phyloP scores from a whole-genome alignment of 2,329 filamentous ascomycete genomes.

The Tricladium varicosporioides region DNA sequence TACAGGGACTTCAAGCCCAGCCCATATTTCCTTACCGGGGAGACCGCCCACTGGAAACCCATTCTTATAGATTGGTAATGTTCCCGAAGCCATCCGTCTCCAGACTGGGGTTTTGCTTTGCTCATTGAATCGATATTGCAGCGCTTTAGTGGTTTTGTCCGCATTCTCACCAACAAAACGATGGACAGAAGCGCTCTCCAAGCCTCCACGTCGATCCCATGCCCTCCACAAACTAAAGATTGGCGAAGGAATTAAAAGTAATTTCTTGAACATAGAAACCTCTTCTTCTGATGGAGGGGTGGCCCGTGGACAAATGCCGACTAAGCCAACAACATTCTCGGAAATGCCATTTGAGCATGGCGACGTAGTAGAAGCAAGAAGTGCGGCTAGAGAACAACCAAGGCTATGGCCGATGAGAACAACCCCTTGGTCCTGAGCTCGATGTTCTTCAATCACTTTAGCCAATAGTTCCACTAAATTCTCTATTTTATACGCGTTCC shows the following conservation, averaged over 20 bases:
- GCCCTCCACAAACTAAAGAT: slow-evolving; percentile 74
- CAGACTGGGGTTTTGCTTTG: slow-evolving; percentile 83
- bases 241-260: slow-evolving; percentile 67
- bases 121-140: slow-evolving; percentile 74
- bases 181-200: slow-evolving; percentile 72
- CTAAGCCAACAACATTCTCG: slow-evolving; percentile 67
- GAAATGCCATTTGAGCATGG: slow-evolving; percentile 52
- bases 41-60: slow-evolving; percentile 60
- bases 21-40: slow-evolving; percentile 70
- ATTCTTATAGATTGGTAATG: slow-evolving; percentile 58
- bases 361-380: slow-evolving; percentile 58
- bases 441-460: slow-evolving; percentile 70
- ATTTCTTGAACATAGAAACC: slow-evolving; percentile 48
- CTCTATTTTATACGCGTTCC: slow-evolving; percentile 77
- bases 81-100: slow-evolving; percentile 75
- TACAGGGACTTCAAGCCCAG: slow-evolving; percentile 67
- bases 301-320: slow-evolving; percentile 79
- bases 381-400: slow-evolving; percentile 75
- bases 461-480: slow-evolving; percentile 74
- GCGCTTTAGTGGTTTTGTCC: slow-evolving; percentile 61
- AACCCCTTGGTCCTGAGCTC: slow-evolving; percentile 68
- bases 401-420: slow-evolving; percentile 87
- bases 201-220: slow-evolving; percentile 78
- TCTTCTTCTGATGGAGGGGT: slow-evolving; percentile 57
- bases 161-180: slow-evolving; percentile 71